Evolutionary conservation across 306 rosid genomes (phyloP), one percentile per base, ranked within the genome.

Genomic region (Prunus fruticosa): DNA sequence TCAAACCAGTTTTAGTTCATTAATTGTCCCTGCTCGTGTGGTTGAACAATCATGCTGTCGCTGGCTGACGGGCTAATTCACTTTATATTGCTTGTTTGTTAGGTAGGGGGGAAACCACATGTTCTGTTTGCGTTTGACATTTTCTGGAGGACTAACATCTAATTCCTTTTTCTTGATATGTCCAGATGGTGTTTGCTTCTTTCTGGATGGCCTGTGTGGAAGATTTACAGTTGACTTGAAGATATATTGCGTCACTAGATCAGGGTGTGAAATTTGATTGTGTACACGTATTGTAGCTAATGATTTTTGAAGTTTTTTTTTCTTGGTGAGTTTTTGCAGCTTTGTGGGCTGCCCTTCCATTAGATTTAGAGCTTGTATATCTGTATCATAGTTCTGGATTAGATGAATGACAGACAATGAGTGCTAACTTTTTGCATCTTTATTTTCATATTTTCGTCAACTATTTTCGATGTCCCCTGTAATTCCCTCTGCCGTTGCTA

Each of bases 291-390:
- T 85, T 56, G 80, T 77, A 75, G 86, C 81, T 77, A 87, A 83
- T 79, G 43, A 72, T 78, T 76, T 70, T 68, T 47, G 72, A 85
- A 81, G 76, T 78, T 83, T 82, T 53, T 82, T 58, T 79, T 86
- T 63, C 19, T 47, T 77, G 82, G 78, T 81, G 80, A 76, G 84
- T 81, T 87, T 73, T 56, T 61, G 79, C 78, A 73, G 82, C 84
- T 82, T 68, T 76, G 73, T 74, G 69, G 80, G 87, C 79, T 72
- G 69, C 77, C 82, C 82, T 75, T 83, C 82, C 81, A 72, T 79
- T 66, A 71, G 80, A 79, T 89, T 79, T 66, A 68, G 80, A 79
- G 90, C 77, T 82, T 88, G 91, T 81, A 82, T 81, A 85, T 85
- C 38, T 85, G 89, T 89, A 84, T 75, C 78, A 49, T 83, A 78